These are phyloP conservation scores for Rhizophlyctis rosea DNA, from an alignment of 192 early-diverging fungal genomes.

Conservation along the genomic window DNA sequence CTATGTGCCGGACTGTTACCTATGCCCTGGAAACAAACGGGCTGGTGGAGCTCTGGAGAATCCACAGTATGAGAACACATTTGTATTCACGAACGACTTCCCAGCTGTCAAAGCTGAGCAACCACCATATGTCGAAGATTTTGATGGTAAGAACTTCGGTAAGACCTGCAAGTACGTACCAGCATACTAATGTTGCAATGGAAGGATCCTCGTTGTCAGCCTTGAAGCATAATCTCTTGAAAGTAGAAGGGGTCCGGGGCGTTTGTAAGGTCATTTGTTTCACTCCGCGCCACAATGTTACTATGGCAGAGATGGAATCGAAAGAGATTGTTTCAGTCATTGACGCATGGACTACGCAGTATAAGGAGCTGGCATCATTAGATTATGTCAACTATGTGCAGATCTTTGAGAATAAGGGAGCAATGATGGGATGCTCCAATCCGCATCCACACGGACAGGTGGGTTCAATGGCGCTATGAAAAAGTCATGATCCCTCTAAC, in stretches of 20 bases:
- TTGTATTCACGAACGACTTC: conserved; percentile 91
- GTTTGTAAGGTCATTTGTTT: conserved; percentile 92
- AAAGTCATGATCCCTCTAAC: neutral
- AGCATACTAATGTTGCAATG: neutral
- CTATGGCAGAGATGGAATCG: conserved; percentile 78
- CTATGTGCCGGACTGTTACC: conserved; percentile 79
- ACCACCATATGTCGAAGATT: conserved; percentile 31
- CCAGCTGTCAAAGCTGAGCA: conserved; percentile 74
- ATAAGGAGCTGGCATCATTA: conserved; percentile 48
- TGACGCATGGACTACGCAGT: conserved; percentile 67
- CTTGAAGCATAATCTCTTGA: conserved; percentile 20
- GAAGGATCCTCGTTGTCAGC: neutral
- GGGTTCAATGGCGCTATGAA: neutral
- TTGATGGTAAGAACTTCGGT: no score
- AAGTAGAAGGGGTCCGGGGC: conserved; percentile 52
- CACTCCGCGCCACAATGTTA: conserved; percentile 83
- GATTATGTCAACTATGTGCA: conserved; percentile 76
- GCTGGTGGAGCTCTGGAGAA: conserved; percentile 65
- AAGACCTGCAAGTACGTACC: neutral
- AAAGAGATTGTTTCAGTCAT: conserved; percentile 68
- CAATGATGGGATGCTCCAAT: conserved; percentile 95
- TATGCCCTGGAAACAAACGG: conserved; percentile 78
- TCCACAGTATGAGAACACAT: conserved; percentile 75
- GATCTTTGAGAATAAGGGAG: conserved; percentile 98
- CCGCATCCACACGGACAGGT: conserved; percentile 93